phyloP scores from a whole-genome alignment of 306 rosid genomes.

The Boehmeria nivea region DNA sequence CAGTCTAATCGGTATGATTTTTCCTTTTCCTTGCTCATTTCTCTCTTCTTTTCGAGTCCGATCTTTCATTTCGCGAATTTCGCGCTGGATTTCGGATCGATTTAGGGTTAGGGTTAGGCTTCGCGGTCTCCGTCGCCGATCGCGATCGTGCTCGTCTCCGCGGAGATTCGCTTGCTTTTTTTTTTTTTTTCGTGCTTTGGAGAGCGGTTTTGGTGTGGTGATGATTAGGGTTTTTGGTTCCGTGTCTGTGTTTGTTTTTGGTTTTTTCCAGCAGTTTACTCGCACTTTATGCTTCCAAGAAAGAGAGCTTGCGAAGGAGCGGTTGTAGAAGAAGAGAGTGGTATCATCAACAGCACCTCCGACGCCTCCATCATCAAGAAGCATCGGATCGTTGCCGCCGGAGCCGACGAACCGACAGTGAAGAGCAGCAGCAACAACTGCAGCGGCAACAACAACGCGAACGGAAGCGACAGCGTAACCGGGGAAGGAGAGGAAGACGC shows the following conservation, averaged over 20 bases:
- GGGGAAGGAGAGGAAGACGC: slow-evolving; percentile 20
- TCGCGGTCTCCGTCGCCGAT: slow-evolving; percentile 26
- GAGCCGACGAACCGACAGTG: slow-evolving; percentile 44
- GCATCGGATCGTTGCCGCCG: slow-evolving; percentile 50
- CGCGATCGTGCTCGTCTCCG: slow-evolving; percentile 17
- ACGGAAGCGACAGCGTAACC: slow-evolving; percentile 27
- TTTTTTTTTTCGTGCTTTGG: too few relatives aligned
- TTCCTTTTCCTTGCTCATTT: neutral
- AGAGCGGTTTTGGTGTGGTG: slow-evolving; percentile 29
- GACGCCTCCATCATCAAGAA: slow-evolving; percentile 44
- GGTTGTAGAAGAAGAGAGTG: slow-evolving; percentile 50
- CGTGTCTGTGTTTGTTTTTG: slow-evolving; percentile 27
- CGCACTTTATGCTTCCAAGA: slow-evolving; percentile 92
- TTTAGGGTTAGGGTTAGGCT: slow-evolving; percentile 30
- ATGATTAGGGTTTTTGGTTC: slow-evolving; percentile 29
- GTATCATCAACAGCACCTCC: slow-evolving; percentile 17
- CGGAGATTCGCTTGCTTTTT: slow-evolving; percentile 9
- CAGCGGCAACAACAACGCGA: slow-evolving; percentile 13
- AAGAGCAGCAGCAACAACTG: slow-evolving; percentile 20
- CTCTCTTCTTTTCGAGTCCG: neutral
- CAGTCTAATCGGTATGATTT: slow-evolving; percentile 44
- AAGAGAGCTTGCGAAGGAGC: slow-evolving; percentile 80
- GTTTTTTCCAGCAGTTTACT: slow-evolving; percentile 51
- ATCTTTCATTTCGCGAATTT: slow-evolving; percentile 7
- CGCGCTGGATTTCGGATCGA: slow-evolving; percentile 26